Conservation (phyloP, 2,329 filamentous ascomycete genomes). For the Aspergillus uvarum region DNA sequence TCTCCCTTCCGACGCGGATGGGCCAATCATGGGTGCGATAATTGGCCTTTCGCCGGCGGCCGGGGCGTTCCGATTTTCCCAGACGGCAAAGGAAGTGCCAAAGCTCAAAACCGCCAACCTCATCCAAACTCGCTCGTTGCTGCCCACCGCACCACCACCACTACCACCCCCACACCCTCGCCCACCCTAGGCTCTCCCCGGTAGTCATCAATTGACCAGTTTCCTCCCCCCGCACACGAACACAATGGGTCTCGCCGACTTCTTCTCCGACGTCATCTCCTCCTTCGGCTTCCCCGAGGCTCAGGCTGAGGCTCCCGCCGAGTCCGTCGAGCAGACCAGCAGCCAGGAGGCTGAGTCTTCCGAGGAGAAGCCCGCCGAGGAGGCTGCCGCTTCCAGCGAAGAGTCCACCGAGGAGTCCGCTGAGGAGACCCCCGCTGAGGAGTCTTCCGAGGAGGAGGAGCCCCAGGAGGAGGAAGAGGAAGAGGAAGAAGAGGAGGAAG, state of each 20-base stretch:
- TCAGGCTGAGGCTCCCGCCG: constrained; percentile 60
- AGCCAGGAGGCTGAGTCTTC: constrained; percentile 40
- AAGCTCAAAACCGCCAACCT: constrained; percentile 39
- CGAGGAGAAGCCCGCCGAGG: constrained; percentile 41
- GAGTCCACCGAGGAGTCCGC: constrained; percentile 53
- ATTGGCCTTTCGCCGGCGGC: constrained; percentile 39
- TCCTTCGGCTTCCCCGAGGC: constrained; percentile 62
- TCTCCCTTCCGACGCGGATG: constrained; percentile 9
- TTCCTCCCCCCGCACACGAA: constrained; percentile 27
- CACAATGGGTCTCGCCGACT: constrained; percentile 64
- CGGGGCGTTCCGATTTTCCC: constrained; percentile 44
- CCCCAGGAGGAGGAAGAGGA: constrained; percentile 63
- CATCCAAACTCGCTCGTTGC: constrained; percentile 33
- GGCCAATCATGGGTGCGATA: constrained; percentile 44
- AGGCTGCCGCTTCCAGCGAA: constrained; percentile 51
- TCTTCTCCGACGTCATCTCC: constrained; percentile 64
- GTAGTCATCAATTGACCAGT: constrained; percentile 37
- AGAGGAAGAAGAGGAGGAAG: constrained; percentile 75
- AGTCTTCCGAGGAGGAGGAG: constrained; percentile 51
- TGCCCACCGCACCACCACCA: constrained; percentile 18
- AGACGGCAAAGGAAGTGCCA: constrained; percentile 26
- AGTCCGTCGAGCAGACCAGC: constrained; percentile 52
- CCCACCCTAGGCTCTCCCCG: constrained; percentile 23
- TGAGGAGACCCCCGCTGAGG: constrained; percentile 47
- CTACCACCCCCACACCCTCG: constrained; percentile 12